Evolutionary conservation across 2,329 filamentous ascomycete species (phyloP).

Genomic region (Exophiala mesophila): DNA sequence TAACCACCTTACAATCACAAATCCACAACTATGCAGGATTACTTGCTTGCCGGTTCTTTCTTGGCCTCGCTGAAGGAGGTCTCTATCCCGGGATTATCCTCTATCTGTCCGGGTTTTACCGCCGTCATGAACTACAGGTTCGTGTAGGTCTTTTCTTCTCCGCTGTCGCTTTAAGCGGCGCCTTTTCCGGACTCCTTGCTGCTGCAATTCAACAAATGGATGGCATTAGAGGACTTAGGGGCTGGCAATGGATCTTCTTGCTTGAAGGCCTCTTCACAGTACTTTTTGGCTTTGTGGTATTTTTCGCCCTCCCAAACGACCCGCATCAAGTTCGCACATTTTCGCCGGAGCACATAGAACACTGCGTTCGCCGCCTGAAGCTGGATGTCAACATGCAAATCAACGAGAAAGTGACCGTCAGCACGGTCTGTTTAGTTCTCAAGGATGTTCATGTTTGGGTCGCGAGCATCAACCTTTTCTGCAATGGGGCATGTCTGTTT

Average conservation of each 20-base stretch:
- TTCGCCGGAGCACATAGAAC: slow-evolving; percentile 35
- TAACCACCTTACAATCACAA: slow-evolving; percentile 39
- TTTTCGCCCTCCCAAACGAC: slow-evolving; percentile 42
- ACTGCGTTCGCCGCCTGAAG: slow-evolving; percentile 40
- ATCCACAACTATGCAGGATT: slow-evolving; percentile 52
- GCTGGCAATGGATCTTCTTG: slow-evolving; percentile 51
- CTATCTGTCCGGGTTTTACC: slow-evolving; percentile 61
- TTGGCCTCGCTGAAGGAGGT: slow-evolving; percentile 61
- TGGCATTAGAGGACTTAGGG: slow-evolving; percentile 52
- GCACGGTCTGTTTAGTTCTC: slow-evolving; percentile 37
- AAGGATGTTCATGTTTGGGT: slow-evolving; percentile 50
- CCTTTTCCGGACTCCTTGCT: slow-evolving; percentile 49
- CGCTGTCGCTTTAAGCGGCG: slow-evolving; percentile 59
- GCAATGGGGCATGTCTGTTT: slow-evolving; percentile 59
- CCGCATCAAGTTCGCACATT: slow-evolving; percentile 32
- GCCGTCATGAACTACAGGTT: slow-evolving; percentile 55
- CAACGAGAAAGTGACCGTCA: slow-evolving; percentile 38
- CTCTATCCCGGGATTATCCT: slow-evolving; percentile 63
- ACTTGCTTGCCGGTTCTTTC: slow-evolving; percentile 56
- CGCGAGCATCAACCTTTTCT: slow-evolving; percentile 60
- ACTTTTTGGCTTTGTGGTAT: slow-evolving; percentile 36
- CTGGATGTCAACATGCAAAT: slow-evolving; percentile 32
- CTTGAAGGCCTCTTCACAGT: slow-evolving; percentile 52
- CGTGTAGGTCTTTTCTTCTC: slow-evolving; percentile 66
- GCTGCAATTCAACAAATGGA: slow-evolving; percentile 47